Evolutionary conservation across 1,284 basidiomycete species (phyloP), one percentile per base, ranked within the genome.

Genomic region (Microbotryomycetes sp.): DNA sequence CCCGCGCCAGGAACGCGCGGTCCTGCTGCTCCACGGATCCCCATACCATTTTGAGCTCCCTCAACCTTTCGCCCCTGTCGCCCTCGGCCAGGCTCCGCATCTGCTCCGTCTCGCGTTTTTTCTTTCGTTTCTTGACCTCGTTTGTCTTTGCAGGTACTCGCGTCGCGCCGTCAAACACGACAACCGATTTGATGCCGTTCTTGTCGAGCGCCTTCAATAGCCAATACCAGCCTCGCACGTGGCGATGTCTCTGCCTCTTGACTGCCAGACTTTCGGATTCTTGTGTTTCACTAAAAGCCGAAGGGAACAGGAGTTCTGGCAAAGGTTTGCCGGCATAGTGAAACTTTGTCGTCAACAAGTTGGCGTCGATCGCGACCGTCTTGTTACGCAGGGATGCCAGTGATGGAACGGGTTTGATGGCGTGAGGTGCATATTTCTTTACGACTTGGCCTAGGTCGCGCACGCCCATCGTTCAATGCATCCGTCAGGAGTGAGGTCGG

Each of bases 121-220:
- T 26, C 13, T 52, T 45, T 3, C 66, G 15, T 5, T 58, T 47
- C 23, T 45, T 30, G 16, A 46, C 54, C 57, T 67, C 63, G 23
- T 16, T 47, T 21, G 27, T 50, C 31, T 66, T 66, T n/a, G 56
- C 64, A 7, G 18, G n/a, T 15, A 56, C 18, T 7, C 66, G 45
- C 24, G 60, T 62, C 49, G 15, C 23, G 27, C 66, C 66, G 46
- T 68, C 66, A 30, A 68, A 66, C 1, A 68, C 66, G 50, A 68
- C 61, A 45, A 68, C 48, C 7, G 64, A 54, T 4, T 29, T 21
- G 45, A 68, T 63, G 41, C 46, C 51, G n/a, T 48, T n/a, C 24
- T 24, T 24, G 24, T 30, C 41, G 16, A 68, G 31, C 1, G 57
- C 59, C 18, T 27, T 45, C 28, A 68, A 28, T 28, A 68, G 61